Percentiles rank a stretch among this genome's conserved stretches.
These are phyloP conservation scores for Marasmius oreades DNA, from an alignment of 1,284 basidiomycete species.

Conservation along the genomic window DNA sequence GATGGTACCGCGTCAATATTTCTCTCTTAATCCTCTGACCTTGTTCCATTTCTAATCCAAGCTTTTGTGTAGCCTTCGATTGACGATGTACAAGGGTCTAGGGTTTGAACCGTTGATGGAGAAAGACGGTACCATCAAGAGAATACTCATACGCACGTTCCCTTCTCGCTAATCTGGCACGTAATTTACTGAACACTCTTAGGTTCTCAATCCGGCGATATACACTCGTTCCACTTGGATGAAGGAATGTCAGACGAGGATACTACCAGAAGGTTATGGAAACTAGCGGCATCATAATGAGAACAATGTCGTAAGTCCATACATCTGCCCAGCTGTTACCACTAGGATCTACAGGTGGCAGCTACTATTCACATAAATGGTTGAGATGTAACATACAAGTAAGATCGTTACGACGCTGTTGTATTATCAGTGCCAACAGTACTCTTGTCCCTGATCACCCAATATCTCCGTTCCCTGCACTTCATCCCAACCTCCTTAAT, in stretches of 20 bases:
- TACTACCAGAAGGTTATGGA: conserved; percentile 50
- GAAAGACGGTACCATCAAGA: conserved; percentile 44
- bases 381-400: background rate
- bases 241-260: conserved; percentile 30
- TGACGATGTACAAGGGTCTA: conserved; percentile 64
- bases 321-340: background rate
- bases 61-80: conserved; percentile 44
- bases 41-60: conserved; percentile 7
- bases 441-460: conserved; percentile 50
- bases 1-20: conserved; percentile 62
- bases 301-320: background rate
- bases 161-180: background rate
- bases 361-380: background rate
- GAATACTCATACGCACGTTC: conserved; percentile 62
- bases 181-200: background rate
- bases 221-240: conserved; percentile 42
- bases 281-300: conserved; percentile 47
- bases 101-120: conserved; percentile 66
- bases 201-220: conserved; percentile 63
- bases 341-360: background rate
- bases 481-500: conserved; percentile 72
- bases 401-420: background rate
- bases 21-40: conserved; percentile 5
- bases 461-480: conserved; percentile 63
- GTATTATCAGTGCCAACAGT: background rate